Evolutionary conservation across 352 stramenopile species (phyloP).

Genomic region (Phytophthora pisi): DNA sequence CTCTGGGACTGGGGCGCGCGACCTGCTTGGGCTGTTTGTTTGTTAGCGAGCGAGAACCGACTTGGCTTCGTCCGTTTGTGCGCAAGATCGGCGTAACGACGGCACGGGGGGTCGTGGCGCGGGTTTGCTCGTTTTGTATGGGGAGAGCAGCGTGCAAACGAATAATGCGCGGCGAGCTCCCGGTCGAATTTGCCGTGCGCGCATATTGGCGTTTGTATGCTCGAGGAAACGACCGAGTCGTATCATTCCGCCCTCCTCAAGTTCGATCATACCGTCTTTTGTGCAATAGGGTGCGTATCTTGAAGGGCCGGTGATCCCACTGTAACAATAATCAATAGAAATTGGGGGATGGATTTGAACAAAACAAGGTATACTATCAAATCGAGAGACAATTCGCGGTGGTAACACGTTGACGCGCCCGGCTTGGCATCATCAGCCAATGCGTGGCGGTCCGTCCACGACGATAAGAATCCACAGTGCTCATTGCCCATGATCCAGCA

Average conservation of each 20-base stretch:
- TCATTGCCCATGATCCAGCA: not conserved
- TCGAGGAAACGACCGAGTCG: slow-evolving; percentile 4
- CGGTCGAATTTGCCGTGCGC: slow-evolving; percentile 16
- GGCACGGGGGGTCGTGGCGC: not conserved
- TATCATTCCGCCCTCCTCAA: slow-evolving; percentile 8
- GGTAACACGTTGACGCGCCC: not conserved
- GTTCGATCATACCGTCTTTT: not conserved
- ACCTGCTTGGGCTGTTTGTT: too few species aligned
- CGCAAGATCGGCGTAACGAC: slow-evolving; percentile 38
- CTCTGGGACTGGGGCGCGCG: not conserved
- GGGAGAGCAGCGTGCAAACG: not conserved
- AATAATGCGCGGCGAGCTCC: slow-evolving; percentile 14
- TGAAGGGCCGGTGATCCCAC: not conserved
- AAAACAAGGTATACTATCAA: not conserved
- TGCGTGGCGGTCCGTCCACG: not conserved
- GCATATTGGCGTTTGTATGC: slow-evolving; percentile 27
- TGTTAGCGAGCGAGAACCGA: slow-evolving; percentile 18
- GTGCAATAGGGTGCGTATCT: not conserved
- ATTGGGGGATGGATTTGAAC: not conserved
- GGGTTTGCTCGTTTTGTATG: not conserved
- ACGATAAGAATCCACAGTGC: not conserved
- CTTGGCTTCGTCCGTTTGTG: slow-evolving; percentile 18
- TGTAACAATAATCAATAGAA: not conserved
- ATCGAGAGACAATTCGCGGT: not conserved
- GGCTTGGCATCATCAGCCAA: slow-evolving; percentile 1